phyloP scores from a whole-genome alignment of 108 stramenopile species.

The Cyclostephanos invisitatus region DNA sequence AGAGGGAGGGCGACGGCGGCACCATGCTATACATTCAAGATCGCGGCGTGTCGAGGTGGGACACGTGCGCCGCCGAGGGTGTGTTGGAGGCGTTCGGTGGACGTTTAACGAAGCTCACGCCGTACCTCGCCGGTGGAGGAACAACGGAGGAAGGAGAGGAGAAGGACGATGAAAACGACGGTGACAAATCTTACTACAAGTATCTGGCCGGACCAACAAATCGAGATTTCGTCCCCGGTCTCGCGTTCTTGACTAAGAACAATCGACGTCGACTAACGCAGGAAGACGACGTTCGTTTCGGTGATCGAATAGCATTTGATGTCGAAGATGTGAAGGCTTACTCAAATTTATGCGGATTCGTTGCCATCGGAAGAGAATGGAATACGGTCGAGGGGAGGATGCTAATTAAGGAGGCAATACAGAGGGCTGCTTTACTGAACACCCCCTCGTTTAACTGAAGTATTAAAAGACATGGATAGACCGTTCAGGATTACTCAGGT shows the following conservation, averaged over 20 bases:
- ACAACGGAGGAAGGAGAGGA: not conserved
- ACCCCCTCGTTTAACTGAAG: slow-evolving; percentile 43
- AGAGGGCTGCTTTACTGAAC: slow-evolving; percentile 22
- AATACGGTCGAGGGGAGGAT: slow-evolving; percentile 30
- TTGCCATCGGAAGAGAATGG: slow-evolving; percentile 54
- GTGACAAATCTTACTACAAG: slow-evolving; percentile 50
- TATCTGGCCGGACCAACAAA: slow-evolving; percentile 52
- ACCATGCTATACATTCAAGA: slow-evolving; percentile 59
- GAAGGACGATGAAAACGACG: not conserved
- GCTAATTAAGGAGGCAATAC: slow-evolving; percentile 20
- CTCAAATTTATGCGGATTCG: slow-evolving; percentile 59
- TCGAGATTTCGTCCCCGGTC: slow-evolving; percentile 51
- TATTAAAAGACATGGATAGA: slow-evolving; percentile 15
- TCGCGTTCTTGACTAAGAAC: slow-evolving; percentile 52
- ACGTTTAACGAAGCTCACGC: slow-evolving; percentile 48
- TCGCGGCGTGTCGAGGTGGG: slow-evolving; percentile 67
- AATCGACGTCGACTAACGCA: slow-evolving; percentile 29
- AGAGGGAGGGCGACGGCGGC: not conserved
- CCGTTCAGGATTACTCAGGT: slow-evolving; percentile 45
- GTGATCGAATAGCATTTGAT: slow-evolving; percentile 26
- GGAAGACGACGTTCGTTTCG: not conserved
- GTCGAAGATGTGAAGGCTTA: slow-evolving; percentile 53
- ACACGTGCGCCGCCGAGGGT: slow-evolving; percentile 67
- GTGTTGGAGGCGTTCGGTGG: slow-evolving; percentile 61
- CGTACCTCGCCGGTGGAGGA: slow-evolving; percentile 8